phyloP scores from a whole-genome alignment of 306 rosid genomes.

The Quercus glauca region DNA sequence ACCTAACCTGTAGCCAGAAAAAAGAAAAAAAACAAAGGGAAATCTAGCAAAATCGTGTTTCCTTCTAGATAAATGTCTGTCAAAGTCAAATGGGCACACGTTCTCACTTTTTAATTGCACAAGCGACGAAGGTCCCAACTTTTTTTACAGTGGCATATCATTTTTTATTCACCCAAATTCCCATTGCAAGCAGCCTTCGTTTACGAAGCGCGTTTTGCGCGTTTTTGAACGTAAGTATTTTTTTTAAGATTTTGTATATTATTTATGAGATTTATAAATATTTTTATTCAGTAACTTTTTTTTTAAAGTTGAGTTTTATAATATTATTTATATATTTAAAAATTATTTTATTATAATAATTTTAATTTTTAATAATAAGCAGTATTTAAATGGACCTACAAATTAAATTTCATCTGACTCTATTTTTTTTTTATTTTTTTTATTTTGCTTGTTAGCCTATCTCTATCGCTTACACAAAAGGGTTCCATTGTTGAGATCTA shows the following conservation, averaged over 20 bases:
- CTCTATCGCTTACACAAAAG: too few species aligned
- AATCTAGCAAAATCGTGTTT: not conserved
- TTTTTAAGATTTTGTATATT: accelerated
- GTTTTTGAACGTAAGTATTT: too few species aligned
- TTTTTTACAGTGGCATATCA: not conserved
- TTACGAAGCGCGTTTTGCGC: too few species aligned
- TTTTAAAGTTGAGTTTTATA: accelerated
- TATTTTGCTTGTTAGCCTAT: too few species aligned
- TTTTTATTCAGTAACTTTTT: too few species aligned
- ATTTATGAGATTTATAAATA: accelerated
- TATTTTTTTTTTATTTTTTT: too few species aligned
- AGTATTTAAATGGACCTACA: not conserved
- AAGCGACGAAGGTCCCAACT: too few species aligned
- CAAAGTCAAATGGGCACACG: not conserved
- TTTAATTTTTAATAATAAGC: too few species aligned
- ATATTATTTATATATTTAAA: too few species aligned
- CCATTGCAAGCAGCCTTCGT: too few species aligned
- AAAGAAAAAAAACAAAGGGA: not conserved
- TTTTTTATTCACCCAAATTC: not conserved
- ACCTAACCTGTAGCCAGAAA: not conserved
- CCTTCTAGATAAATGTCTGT: not conserved
- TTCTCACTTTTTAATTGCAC: not conserved
- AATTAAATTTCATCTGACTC: not conserved
- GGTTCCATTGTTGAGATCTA: not conserved
- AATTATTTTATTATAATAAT: too few species aligned